phyloP scores from a whole-genome alignment of 2,329 filamentous ascomycete genomes.

The Aspergillus flavus region DNA sequence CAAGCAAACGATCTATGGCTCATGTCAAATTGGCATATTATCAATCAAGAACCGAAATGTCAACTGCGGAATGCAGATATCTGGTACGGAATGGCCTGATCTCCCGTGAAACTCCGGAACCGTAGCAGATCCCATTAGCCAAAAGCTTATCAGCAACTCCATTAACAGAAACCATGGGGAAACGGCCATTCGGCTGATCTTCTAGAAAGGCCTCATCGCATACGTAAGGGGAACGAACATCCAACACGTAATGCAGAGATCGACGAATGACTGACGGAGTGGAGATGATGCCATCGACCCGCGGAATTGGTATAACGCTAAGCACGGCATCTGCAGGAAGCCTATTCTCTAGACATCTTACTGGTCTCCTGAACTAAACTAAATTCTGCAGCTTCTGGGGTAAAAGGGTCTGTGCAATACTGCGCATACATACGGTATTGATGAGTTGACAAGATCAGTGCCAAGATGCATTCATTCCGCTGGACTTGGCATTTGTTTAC shows the following conservation, averaged over 20 bases:
- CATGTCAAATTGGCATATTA: background rate
- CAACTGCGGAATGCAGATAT: no score
- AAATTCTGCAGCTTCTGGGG: background rate
- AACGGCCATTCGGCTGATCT: slow-evolving; percentile 11
- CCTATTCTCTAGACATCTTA: background rate
- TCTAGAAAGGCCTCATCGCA: slow-evolving; percentile 8
- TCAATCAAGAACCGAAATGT: no score
- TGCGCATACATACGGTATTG: background rate
- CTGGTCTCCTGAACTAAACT: background rate
- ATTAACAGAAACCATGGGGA: background rate
- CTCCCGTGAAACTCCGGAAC: background rate
- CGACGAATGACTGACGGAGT: slow-evolving; percentile 14
- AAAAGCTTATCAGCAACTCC: background rate
- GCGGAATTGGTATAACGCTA: slow-evolving; percentile 14
- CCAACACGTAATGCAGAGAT: background rate
- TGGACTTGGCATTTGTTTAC: background rate
- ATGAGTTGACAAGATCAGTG: background rate
- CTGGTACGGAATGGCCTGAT: background rate
- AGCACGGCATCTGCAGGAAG: background rate
- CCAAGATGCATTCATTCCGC: slow-evolving; percentile 1
- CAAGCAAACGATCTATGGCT: background rate
- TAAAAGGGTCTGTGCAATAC: background rate
- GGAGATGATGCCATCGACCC: slow-evolving; percentile 26
- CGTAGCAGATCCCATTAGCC: background rate
- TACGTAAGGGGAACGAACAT: background rate